Base-by-base conservation (phyloP, 2,329 filamentous ascomycete species). In the Fusarium sp. region DNA sequence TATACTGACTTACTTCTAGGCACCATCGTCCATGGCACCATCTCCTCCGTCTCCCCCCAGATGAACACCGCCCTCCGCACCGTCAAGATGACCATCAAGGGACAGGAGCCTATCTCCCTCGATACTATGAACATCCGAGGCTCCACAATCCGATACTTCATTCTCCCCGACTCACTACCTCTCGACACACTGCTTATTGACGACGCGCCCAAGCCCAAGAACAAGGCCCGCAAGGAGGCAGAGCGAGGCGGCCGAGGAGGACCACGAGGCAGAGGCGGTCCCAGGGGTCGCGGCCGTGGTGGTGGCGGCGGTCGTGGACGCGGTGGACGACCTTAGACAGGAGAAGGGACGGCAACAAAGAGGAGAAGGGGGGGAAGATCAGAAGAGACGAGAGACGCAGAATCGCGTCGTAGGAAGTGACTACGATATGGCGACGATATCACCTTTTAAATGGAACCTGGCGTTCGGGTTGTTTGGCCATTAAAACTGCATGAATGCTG, bases 1-100 rank as follows among this genome's bases (percentile, higher is more conserved):
- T 28, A 11, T 30, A 28, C 68, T 73, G 38, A 73, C 56, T 24
- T 51, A 36, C 36, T 23, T 28, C 24, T 74, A 96, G 94, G 95
- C 81, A 97, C 96, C 73, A 96, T 98, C 76, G 88, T 98, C 73
- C 92, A 97, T 80, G 96, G 96, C 82, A 98, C 96, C 71, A 97
- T 99, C 79, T 94, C 94, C 62, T 96, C 94, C 36, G 94, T 99
- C 74, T 96, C 94, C 8, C 96, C 96, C 12, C 93, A 97, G 82
- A 99, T 99, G 96, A 99, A 99, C 85, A 97, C 94, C 57, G 91
- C 94, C 48, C 88, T 99, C 61, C 93, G 94, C 76, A 94, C 92
- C 65, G 95, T 98, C 77, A 98, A 97, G 83, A 97, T 97, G 93
- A 98, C 95, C 4, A 86, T 90, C 69, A 93, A 91, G 79, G 91